phyloP scores from a whole-genome alignment of 2,329 filamentous ascomycete species.

The Pseudogymnoascus sp. region DNA sequence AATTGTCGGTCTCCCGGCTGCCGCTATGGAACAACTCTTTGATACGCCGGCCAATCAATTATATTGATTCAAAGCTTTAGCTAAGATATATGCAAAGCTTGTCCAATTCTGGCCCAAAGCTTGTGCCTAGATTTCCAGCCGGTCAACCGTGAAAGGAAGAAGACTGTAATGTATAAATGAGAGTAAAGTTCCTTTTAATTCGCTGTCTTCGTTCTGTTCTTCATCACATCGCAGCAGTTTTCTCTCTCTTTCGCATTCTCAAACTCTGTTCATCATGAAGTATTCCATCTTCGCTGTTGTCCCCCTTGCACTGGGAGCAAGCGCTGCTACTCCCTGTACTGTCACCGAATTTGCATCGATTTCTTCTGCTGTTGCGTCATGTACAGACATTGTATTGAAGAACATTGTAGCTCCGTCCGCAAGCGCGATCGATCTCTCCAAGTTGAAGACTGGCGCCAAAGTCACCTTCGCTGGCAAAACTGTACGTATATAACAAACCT shows the following conservation, averaged over 20 bases:
- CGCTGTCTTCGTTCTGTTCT: background rate
- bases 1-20: background rate
- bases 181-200: background rate
- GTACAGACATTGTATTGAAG: conserved; percentile 47
- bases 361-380: conserved; percentile 43
- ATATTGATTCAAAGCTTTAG: background rate
- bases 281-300: background rate
- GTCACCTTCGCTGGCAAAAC: conserved; percentile 60
- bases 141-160: background rate
- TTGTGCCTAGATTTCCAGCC: background rate
- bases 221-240: background rate
- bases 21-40: background rate
- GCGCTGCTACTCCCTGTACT: conserved; percentile 40
- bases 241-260: background rate
- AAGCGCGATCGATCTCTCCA: conserved; percentile 51
- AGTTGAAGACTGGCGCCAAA: conserved; percentile 43
- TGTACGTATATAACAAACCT: conserved; percentile 52
- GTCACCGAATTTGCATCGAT: conserved; percentile 46
- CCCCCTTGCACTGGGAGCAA: background rate
- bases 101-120: background rate
- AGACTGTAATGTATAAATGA: background rate
- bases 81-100: conserved; percentile 3
- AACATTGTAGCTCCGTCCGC: conserved; percentile 51
- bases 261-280: background rate
- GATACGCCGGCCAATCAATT: background rate